Evolutionary conservation across 2,329 filamentous ascomycete species (phyloP).

Genomic region (Stagonosporopsis tanaceti): DNA sequence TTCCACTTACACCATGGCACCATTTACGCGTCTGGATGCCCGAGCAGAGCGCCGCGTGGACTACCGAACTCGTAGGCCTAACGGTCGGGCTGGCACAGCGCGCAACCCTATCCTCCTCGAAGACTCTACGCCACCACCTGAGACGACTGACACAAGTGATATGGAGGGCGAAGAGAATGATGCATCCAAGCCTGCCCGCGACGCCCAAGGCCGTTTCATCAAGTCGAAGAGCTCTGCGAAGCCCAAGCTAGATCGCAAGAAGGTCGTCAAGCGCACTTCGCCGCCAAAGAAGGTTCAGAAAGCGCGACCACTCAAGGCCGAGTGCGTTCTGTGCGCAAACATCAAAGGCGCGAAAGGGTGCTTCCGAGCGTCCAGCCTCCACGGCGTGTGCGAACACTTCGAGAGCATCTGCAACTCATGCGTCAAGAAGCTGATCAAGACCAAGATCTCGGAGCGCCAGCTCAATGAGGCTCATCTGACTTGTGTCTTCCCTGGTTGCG

Average conservation of each 20-base stretch:
- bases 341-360: slow-evolving; percentile 13
- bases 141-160: not conserved
- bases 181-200: not conserved
- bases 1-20: slow-evolving; percentile 16
- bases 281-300: slow-evolving; percentile 18
- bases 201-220: slow-evolving; percentile 10
- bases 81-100: not conserved
- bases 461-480: slow-evolving; percentile 24
- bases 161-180: not conserved
- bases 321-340: slow-evolving; percentile 31
- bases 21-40: slow-evolving; percentile 16
- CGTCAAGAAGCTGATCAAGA: slow-evolving; percentile 30
- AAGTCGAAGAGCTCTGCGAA: slow-evolving; percentile 7
- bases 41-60: slow-evolving; percentile 14
- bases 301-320: slow-evolving; percentile 17
- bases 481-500: slow-evolving; percentile 29
- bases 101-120: slow-evolving; percentile 8
- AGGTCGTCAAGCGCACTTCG: slow-evolving; percentile 1
- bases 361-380: slow-evolving; percentile 20
- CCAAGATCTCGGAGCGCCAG: slow-evolving; percentile 23
- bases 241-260: slow-evolving; percentile 7
- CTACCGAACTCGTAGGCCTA: not conserved
- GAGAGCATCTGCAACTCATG: slow-evolving; percentile 29
- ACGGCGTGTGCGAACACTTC: slow-evolving; percentile 31
- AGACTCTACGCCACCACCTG: not conserved